Percentiles rank a stretch among this genome's conserved stretches.
Conservation (phyloP, 176 grass and related monocot genomes). For the Triticum monococcum region DNA sequence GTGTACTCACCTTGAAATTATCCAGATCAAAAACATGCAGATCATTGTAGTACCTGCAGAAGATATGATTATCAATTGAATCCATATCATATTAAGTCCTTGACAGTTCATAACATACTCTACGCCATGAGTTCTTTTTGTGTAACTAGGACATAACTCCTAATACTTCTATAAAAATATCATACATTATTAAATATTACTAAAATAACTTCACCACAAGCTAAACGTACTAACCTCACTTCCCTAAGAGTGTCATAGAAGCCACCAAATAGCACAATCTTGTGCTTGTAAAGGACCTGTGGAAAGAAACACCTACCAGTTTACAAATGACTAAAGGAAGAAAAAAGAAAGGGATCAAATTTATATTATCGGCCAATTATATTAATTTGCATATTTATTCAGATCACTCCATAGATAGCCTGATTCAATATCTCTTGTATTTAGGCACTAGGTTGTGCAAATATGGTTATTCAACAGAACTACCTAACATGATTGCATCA, state of each 20-base stretch:
- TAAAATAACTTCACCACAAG: conserved; percentile 28
- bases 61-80: conserved; percentile 28
- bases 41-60: conserved; percentile 90
- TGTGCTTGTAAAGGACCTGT: conserved; percentile 98
- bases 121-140: neutral
- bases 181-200: neutral
- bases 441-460: neutral
- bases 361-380: neutral
- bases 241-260: conserved; percentile 99
- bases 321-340: neutral
- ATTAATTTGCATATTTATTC: neutral
- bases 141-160: neutral
- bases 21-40: conserved; percentile 94
- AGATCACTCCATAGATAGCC: neutral
- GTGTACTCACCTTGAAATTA: conserved; percentile 77
- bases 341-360: neutral
- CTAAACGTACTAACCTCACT: conserved; percentile 68
- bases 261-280: conserved; percentile 93
- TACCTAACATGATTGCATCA: neutral
- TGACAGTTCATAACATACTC: conserved; percentile 9
- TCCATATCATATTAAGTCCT: conserved; percentile 6
- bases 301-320: conserved; percentile 28
- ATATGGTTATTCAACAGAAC: neutral
- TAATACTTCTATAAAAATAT: conserved; percentile 4
- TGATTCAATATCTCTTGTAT: neutral